These are phyloP conservation scores for Pythium sukuiense DNA, from an alignment of 352 stramenopile species.

Conservation along the genomic window DNA sequence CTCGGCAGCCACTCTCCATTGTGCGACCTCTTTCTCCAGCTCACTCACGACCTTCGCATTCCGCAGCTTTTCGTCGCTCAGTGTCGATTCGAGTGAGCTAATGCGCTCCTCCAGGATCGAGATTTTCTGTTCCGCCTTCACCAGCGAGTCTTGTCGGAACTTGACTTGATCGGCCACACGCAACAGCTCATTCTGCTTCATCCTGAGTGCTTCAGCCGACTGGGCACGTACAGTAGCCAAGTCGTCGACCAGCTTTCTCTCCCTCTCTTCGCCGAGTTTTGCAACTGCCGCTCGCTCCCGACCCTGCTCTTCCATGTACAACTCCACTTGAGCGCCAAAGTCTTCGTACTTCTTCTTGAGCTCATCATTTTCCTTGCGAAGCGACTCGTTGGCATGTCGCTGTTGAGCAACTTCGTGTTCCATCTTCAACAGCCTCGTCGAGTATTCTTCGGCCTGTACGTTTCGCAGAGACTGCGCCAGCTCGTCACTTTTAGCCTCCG, in stretches of 20 bases:
- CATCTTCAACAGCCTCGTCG: constrained; percentile 45
- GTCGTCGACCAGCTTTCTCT: constrained; percentile 35
- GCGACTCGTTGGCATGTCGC: constrained; percentile 29
- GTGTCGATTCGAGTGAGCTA: constrained; percentile 28
- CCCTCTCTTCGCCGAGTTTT: constrained; percentile 36
- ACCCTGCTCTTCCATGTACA: constrained; percentile 73
- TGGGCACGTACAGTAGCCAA: constrained; percentile 38
- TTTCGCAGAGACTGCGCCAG: constrained; percentile 41
- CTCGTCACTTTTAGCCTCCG: constrained; percentile 47
- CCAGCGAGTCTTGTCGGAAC: constrained; percentile 53
- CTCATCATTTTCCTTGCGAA: constrained; percentile 56
- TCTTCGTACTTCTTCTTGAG: constrained; percentile 69
- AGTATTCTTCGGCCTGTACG: constrained; percentile 48
- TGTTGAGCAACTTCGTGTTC: constrained; percentile 50
- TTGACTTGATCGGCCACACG: constrained; percentile 54
- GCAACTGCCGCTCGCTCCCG: constrained; percentile 13
- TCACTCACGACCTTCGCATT: constrained; percentile 36
- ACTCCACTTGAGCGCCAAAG: constrained; percentile 70
- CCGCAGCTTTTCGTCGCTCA: constrained; percentile 46
- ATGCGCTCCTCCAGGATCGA: constrained; percentile 40
- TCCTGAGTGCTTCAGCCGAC: constrained; percentile 42
- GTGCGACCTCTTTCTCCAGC: constrained; percentile 57
- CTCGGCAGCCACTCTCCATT: constrained; percentile 45
- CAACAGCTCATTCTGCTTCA: constrained; percentile 55
- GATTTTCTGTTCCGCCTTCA: constrained; percentile 55